Evolutionary conservation across 2,329 filamentous ascomycete species (phyloP), one percentile per base, ranked within the genome.

Genomic region (Phialophora tarda): DNA sequence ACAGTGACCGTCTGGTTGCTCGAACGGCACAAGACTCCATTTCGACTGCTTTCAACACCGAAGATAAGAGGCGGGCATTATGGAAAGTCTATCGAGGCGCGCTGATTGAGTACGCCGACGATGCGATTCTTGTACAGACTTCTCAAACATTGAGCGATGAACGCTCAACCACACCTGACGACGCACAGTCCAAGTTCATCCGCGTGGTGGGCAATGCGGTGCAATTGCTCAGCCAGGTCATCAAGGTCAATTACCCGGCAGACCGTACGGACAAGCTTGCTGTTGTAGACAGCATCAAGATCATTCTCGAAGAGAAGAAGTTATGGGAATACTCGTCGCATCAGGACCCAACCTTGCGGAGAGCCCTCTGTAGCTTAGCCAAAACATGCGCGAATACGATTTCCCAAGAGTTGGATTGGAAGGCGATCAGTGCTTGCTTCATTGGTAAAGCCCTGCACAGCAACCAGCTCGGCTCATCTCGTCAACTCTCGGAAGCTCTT

Each of bases 121-220:
- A 92, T 74, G 92, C 92, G 4, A 86, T 95, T 50, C 79, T 87
- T 55, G 86, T 89, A 62, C 95, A 99, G 78, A 94, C 90, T 0
- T 78, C 89, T 2, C 85, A 89, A 41, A 96, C 92, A 0, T 82
- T 99, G 41, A 98, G 93, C 75, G 95, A 99, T 75, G 91, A 96
- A 78, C 86, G 94, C 26, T 92, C 88, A 0, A 91, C 93, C 3
- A 95, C 88, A 66, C 80, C 86, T 8, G 94, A 98, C 71, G 95
- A 99, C 76, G 89, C 92, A 3, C 86, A 93, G 71, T 86, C 90
- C 21, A 97, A 97, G 73, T 95, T 96, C 79, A 86, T 88, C 67
- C 86, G 95, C 55, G 93, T 97, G 3, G 83, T 87, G n/a, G 84
- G 85, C 1, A 86, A 86, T 7, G 86, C 83, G 61, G 77, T 88